phyloP scores from a whole-genome alignment of 2,329 filamentous ascomycete species.

The Fusarium camptoceras region DNA sequence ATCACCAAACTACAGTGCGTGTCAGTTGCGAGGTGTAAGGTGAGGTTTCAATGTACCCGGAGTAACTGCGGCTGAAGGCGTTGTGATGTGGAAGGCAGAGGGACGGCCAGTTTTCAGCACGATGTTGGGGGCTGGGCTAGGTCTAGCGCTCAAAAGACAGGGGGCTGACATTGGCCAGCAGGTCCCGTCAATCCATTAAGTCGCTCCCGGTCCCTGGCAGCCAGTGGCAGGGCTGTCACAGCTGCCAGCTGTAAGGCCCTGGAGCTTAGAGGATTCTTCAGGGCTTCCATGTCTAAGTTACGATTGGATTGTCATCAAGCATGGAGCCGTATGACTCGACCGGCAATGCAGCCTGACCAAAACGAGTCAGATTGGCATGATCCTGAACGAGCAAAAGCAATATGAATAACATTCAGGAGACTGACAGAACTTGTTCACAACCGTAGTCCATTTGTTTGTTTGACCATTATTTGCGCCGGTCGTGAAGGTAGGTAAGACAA shows the following conservation, averaged over 20 bases:
- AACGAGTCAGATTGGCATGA: neutral
- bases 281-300: neutral
- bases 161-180: slow-evolving; percentile 8
- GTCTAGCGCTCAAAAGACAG: slow-evolving; percentile 48
- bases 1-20: slow-evolving; percentile 35
- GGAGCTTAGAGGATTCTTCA: slow-evolving; percentile 28
- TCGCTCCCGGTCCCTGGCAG: slow-evolving; percentile 25
- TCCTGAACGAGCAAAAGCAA: neutral
- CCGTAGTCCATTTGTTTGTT: neutral
- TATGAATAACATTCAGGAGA: neutral
- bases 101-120: slow-evolving; percentile 26
- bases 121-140: slow-evolving; percentile 44
- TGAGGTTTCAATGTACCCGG: slow-evolving; percentile 43
- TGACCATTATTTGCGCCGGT: neutral
- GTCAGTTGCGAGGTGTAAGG: slow-evolving; percentile 42
- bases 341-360: slow-evolving; percentile 16
- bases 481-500: neutral
- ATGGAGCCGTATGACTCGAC: slow-evolving; percentile 37
- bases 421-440: neutral
- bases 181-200: neutral
- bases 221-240: slow-evolving; percentile 35
- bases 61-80: slow-evolving; percentile 48
- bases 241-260: slow-evolving; percentile 32
- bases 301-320: slow-evolving; percentile 1
- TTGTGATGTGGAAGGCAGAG: slow-evolving; percentile 47